Evolutionary conservation across 2,329 filamentous ascomycete genomes (phyloP).

Genomic region (Chaetomiaceae sp.): DNA sequence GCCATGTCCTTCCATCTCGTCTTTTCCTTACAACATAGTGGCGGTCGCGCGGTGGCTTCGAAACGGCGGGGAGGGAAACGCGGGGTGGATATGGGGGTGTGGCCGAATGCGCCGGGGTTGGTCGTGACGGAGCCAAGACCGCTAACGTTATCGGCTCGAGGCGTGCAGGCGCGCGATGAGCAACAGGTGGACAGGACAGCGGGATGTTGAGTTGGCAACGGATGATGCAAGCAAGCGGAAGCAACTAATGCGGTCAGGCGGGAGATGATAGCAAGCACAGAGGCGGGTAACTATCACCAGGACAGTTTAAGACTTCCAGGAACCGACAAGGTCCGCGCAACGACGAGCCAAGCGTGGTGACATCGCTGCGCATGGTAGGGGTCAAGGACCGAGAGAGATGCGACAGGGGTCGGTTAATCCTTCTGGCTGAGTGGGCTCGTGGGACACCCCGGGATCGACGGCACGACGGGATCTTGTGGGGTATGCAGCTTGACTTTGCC

Average conservation of each 20-base stretch:
- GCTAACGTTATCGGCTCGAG: not conserved
- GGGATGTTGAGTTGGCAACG: too few relatives aligned
- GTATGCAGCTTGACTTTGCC: too few relatives aligned
- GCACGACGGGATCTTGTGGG: slow-evolving; percentile 3
- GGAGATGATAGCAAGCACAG: too few relatives aligned
- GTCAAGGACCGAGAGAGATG: not conserved
- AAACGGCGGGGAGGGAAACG: too few relatives aligned
- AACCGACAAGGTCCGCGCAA: not conserved
- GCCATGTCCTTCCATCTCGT: slow-evolving; percentile 1
- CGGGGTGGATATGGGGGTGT: not conserved
- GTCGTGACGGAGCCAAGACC: slow-evolving; percentile 7
- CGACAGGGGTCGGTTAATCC: slow-evolving; percentile 1
- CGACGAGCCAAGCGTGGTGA: not conserved
- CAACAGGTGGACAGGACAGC: too few relatives aligned
- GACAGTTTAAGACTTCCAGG: not conserved
- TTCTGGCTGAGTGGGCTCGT: not conserved
- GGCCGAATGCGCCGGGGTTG: not conserved
- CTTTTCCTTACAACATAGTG: slow-evolving; percentile 21
- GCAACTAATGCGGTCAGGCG: too few relatives aligned
- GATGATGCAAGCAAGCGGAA: too few relatives aligned
- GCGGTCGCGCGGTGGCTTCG: slow-evolving; percentile 1
- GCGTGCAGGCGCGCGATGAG: too few relatives aligned
- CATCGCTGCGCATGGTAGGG: not conserved
- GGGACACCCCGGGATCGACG: slow-evolving; percentile 3
- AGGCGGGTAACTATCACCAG: not conserved